phyloP scores from a whole-genome alignment of 179 eudicot genomes.

The Corrigiola litoralis region DNA sequence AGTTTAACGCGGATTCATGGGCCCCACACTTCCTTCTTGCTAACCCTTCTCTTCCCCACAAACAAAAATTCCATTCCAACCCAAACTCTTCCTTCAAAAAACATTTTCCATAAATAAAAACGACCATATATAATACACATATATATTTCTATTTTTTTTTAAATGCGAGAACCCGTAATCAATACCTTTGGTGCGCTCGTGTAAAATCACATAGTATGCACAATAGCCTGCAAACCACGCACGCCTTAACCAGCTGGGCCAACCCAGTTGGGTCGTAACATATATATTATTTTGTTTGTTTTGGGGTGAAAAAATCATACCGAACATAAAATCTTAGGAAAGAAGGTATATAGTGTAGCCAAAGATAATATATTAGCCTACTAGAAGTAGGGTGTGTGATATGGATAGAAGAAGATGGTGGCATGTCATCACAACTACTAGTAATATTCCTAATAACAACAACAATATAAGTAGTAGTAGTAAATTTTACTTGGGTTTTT shows the following conservation, averaged over 20 bases:
- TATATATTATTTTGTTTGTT: no score
- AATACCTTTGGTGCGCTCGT: no score
- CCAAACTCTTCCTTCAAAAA: not conserved
- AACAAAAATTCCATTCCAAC: not conserved
- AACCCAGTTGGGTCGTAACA: no score
- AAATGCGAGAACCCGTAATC: no score
- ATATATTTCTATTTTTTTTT: no score
- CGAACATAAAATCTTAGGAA: slow-evolving; percentile 3
- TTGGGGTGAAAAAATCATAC: not conserved
- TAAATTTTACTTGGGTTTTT: slow-evolving; percentile 7
- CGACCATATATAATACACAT: no score
- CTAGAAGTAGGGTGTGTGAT: no score
- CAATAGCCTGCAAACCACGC: no score
- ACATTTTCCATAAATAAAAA: not conserved
- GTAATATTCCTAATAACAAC: not conserved
- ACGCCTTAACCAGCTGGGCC: no score
- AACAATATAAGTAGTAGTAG: not conserved
- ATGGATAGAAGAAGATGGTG: slow-evolving; percentile 16
- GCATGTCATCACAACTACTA: not conserved
- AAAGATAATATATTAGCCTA: no score
- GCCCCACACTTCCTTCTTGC: slow-evolving; percentile 3
- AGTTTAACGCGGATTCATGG: slow-evolving; percentile 2
- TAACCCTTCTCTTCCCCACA: not conserved
- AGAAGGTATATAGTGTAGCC: not conserved
- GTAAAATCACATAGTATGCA: no score